These are phyloP conservation scores for Escallonia herrerae DNA, from an alignment of 129 eudicot species.

Conservation along the genomic window DNA sequence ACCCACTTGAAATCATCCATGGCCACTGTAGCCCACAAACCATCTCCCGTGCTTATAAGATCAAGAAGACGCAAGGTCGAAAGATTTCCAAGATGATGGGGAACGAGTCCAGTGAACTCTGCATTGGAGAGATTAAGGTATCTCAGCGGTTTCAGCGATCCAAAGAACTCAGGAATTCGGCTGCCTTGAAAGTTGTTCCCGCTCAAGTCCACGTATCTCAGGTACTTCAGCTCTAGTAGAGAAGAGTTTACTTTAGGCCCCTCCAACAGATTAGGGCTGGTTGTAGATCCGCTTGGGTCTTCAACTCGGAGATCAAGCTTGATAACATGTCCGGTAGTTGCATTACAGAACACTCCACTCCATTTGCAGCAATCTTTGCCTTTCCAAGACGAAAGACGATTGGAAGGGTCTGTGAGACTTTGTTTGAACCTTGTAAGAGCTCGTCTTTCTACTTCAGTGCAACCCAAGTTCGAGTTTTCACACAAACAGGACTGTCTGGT, in stretches of 20 bases:
- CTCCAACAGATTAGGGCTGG: neutral
- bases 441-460: slow-evolving; percentile 8
- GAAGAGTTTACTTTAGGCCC: slow-evolving; percentile 3
- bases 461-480: neutral
- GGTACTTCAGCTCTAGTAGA: slow-evolving; percentile 7
- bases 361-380: slow-evolving; percentile 13
- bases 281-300: neutral
- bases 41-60: too few species aligned
- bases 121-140: slow-evolving; percentile 24
- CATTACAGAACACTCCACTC: slow-evolving; percentile 9
- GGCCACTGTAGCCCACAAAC: too few species aligned
- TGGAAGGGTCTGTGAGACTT: neutral
- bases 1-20: too few species aligned
- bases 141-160: slow-evolving; percentile 3
- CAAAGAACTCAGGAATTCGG: slow-evolving; percentile 6
- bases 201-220: slow-evolving; percentile 7
- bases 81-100: slow-evolving; percentile 19
- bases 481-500: too few species aligned
- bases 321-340: neutral
- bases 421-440: slow-evolving; percentile 5
- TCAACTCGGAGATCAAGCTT: neutral
- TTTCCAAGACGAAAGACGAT: slow-evolving; percentile 10
- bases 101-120: slow-evolving; percentile 25
- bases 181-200: neutral
- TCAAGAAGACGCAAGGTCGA: too few species aligned